Percentiles rank a stretch among this genome's conserved stretches.
phyloP scores from a whole-genome alignment of 148 eudicot species.

The Dysphania ambrosioides region DNA sequence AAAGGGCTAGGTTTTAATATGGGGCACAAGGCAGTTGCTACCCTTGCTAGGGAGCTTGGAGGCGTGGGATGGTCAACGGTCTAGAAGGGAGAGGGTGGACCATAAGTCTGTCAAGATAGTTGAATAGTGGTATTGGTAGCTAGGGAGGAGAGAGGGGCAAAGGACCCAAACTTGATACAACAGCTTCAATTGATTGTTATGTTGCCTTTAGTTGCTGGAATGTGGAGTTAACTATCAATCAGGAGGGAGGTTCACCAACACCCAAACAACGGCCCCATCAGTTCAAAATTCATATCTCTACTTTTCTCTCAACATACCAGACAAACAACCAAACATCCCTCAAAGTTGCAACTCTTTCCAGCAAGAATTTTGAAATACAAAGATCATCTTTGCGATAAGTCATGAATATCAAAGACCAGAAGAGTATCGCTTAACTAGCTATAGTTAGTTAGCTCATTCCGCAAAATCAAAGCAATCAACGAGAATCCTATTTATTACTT shows the following conservation, averaged over 20 bases:
- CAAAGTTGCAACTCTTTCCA: not conserved
- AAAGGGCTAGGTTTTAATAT: too few species aligned
- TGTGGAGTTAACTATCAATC: not conserved
- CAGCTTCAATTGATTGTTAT: too few species aligned
- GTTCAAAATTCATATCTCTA: not conserved
- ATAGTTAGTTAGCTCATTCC: not conserved
- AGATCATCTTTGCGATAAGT: too few species aligned
- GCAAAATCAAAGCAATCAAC: not conserved
- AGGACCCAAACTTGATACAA: not conserved
- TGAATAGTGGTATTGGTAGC: not conserved
- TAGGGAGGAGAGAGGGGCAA: not conserved
- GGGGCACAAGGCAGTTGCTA: too few species aligned
- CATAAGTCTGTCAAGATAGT: not conserved
- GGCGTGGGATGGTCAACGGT: not conserved
- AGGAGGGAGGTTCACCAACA: not conserved
- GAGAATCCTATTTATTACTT: not conserved
- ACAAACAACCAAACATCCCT: not conserved
- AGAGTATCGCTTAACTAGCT: not conserved
- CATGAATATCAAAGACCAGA: not conserved
- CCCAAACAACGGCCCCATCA: not conserved
- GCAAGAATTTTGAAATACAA: too few species aligned
- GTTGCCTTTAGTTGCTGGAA: not conserved
- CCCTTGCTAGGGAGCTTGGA: too few species aligned
- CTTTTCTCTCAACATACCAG: not conserved
- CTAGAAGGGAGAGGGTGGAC: not conserved